phyloP scores from a whole-genome alignment of 2,329 filamentous ascomycete species.

The Tolypocladium pustulatum region DNA sequence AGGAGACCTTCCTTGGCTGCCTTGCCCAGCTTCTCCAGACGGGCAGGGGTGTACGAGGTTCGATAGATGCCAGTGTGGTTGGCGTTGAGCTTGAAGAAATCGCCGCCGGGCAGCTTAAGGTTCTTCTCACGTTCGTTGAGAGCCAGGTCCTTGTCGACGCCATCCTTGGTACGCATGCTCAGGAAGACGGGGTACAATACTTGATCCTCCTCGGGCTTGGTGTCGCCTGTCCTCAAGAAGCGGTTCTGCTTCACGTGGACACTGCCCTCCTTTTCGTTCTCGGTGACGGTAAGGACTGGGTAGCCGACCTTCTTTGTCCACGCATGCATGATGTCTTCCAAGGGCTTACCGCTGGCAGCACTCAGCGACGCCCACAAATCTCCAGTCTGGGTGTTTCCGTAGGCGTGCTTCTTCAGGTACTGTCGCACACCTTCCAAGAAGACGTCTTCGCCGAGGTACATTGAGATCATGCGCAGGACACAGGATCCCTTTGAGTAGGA shows the following conservation, averaged over 20 bases:
- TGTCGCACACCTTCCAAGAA: conserved; percentile 87
- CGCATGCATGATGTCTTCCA: conserved; percentile 82
- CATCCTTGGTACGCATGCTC: conserved; percentile 73
- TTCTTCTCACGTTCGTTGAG: conserved; percentile 52
- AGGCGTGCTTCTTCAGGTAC: conserved; percentile 95
- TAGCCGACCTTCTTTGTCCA: conserved; percentile 97
- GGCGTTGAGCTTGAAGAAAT: conserved; percentile 95
- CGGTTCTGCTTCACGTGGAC: conserved; percentile 91
- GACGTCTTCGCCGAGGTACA: conserved; percentile 81
- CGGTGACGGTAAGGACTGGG: conserved; percentile 77
- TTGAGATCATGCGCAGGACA: conserved; percentile 94
- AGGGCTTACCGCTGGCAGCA: conserved; percentile 82
- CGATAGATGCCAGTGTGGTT: conserved; percentile 90
- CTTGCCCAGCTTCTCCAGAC: conserved; percentile 76
- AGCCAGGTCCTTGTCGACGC: conserved; percentile 51
- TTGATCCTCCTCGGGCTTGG: conserved; percentile 85
- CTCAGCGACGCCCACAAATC: conserved; percentile 85
- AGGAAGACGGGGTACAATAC: conserved; percentile 85
- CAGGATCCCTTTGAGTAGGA: conserved; percentile 96
- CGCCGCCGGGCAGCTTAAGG: conserved; percentile 66
- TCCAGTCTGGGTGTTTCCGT: conserved; percentile 82
- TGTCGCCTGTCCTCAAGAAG: conserved; percentile 84
- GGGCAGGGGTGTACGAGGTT: conserved; percentile 75
- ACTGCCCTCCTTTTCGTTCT: conserved; percentile 50
- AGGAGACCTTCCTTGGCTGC: conserved; percentile 64